A percentile compares a stretch with the other conserved stretches of the same genome.
These are phyloP conservation scores for Amanita exitialis DNA, from an alignment of 768 basidiomycete species.

Conservation along the genomic window DNA sequence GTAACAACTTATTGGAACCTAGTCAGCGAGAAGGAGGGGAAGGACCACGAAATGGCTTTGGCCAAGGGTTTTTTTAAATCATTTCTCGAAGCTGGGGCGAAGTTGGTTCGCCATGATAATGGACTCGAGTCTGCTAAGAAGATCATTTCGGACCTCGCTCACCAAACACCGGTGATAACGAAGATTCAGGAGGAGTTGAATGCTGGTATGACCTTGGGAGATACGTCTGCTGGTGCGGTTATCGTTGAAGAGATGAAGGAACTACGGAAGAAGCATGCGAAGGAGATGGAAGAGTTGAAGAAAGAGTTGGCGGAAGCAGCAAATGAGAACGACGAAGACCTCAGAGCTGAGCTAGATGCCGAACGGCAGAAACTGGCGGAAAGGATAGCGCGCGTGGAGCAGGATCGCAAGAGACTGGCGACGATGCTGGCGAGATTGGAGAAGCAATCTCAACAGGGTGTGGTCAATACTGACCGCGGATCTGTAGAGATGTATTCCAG, in stretches of 20 bases:
- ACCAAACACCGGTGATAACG: slow-evolving; percentile 5
- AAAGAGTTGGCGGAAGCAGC: slow-evolving; percentile 10
- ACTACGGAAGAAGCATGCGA: slow-evolving; percentile 5
- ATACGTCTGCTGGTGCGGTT: slow-evolving; percentile 24
- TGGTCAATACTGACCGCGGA: not conserved
- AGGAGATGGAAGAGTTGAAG: slow-evolving; percentile 10
- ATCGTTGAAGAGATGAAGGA: slow-evolving; percentile 11
- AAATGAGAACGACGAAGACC: slow-evolving; percentile 4
- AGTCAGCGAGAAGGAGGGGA: slow-evolving; percentile 16
- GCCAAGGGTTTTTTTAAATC: slow-evolving; percentile 23
- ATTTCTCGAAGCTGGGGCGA: slow-evolving; percentile 29
- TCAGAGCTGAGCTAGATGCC: slow-evolving; percentile 5
- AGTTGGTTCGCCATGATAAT: slow-evolving; percentile 26
- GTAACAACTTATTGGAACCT: slow-evolving; percentile 36
- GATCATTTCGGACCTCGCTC: slow-evolving; percentile 21
- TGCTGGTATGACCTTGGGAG: slow-evolving; percentile 16
- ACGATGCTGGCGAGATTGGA: not conserved
- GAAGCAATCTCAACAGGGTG: not conserved
- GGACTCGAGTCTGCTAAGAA: slow-evolving; percentile 19
- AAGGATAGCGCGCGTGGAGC: not conserved
- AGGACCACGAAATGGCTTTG: slow-evolving; percentile 25
- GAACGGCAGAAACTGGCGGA: not conserved
- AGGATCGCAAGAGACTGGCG: not conserved
- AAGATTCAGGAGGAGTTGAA: slow-evolving; percentile 14
- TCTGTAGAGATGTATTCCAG: no score